Conservation (phyloP, 129 eudicot species). For the Artemisia argyi region DNA sequence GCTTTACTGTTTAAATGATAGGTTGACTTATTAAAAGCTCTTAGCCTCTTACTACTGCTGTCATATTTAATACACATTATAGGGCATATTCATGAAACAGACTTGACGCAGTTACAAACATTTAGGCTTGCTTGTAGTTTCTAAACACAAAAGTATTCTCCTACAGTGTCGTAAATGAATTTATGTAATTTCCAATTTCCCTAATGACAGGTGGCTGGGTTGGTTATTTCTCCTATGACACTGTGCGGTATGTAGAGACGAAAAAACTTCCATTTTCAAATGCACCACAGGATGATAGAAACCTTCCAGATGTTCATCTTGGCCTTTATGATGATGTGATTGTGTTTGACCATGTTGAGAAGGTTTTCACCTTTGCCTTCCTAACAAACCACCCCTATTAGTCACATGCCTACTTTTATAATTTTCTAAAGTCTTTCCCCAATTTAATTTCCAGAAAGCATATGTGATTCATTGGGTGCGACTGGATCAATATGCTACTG, state of each 20-base stretch:
- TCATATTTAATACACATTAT: constrained; percentile 7
- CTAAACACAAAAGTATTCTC: neutral
- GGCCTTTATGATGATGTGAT: constrained; percentile 99
- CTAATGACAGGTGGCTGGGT: constrained; percentile 92
- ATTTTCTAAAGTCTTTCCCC: neutral
- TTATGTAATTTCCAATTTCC: constrained; percentile 11
- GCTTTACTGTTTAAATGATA: neutral
- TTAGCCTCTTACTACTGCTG: neutral
- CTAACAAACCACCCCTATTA: constrained; percentile 4
- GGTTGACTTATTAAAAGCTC: constrained; percentile 2
- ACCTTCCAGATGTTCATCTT: constrained; percentile 96
- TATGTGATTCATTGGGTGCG: constrained; percentile 92
- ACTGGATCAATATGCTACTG: constrained; percentile 64
- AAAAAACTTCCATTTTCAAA: constrained; percentile 85
- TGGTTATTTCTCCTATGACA: constrained; percentile 97
- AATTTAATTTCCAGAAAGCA: constrained; percentile 64
- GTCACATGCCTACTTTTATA: constrained; percentile 8
- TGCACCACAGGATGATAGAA: constrained; percentile 91
- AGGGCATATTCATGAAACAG: constrained; percentile 2
- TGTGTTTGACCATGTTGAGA: constrained; percentile 97
- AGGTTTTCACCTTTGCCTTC: constrained; percentile 47
- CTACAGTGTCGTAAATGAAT: neutral
- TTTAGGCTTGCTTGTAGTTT: neutral
- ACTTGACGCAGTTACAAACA: constrained; percentile 7
- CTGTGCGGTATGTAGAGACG: constrained; percentile 95